phyloP scores from a whole-genome alignment of 2,329 filamentous ascomycete genomes.

The Beauveria bassiana region DNA sequence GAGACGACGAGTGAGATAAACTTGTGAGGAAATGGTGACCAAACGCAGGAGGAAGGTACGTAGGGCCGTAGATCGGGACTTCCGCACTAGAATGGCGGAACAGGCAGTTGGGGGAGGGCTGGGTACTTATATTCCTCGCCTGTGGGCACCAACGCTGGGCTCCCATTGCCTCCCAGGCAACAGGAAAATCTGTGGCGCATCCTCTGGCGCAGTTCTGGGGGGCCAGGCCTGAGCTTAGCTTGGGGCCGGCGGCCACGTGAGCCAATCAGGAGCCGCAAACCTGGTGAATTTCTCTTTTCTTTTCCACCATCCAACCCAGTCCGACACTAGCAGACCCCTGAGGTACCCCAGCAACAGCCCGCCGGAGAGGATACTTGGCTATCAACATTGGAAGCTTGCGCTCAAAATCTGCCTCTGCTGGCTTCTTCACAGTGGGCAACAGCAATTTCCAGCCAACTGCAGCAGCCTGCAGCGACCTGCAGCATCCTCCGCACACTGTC shows the following conservation, averaged over 20 bases:
- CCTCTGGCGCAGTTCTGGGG: conserved; percentile 20
- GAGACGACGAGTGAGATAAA: conserved; percentile 24
- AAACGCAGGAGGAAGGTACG: conserved; percentile 40
- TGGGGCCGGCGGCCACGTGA: conserved; percentile 23
- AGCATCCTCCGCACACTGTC: neutral
- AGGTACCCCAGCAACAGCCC: conserved; percentile 30
- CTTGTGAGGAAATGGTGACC: conserved; percentile 32
- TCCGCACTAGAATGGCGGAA: conserved; percentile 45
- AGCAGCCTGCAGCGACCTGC: neutral
- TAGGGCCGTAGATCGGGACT: conserved; percentile 48
- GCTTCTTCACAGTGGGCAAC: neutral
- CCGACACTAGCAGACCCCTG: conserved; percentile 27
- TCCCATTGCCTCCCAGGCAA: conserved; percentile 29
- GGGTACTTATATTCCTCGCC: conserved; percentile 50
- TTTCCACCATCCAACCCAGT: conserved; percentile 25
- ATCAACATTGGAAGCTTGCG: too few relatives aligned
- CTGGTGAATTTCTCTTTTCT: conserved; percentile 33
- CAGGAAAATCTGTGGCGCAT: conserved; percentile 37
- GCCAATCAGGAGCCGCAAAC: conserved; percentile 31
- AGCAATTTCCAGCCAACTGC: neutral
- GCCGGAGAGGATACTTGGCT: conserved; percentile 5
- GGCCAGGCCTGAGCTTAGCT: conserved; percentile 31
- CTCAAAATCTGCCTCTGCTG: neutral
- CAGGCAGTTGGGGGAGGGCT: conserved; percentile 44
- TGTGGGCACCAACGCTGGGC: conserved; percentile 28